phyloP scores from a whole-genome alignment of 805 yeast species.

The Candida pini region DNA sequence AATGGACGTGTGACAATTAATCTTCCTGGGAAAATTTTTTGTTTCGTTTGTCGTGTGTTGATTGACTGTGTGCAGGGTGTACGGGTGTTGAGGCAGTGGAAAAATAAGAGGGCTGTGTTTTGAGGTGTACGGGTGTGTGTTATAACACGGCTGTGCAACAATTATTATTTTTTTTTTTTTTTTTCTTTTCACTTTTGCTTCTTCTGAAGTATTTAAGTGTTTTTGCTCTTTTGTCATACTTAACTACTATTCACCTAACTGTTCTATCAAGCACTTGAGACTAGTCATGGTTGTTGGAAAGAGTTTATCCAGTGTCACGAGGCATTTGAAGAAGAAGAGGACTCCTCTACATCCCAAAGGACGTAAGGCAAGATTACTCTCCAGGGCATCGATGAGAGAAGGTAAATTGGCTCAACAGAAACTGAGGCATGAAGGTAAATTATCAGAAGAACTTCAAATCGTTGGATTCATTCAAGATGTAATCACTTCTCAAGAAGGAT shows the following conservation, averaged over 20 bases:
- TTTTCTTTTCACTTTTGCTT: no score
- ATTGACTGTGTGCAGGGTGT: no score
- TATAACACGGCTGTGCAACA: conserved; percentile 6
- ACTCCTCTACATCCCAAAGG: conserved; percentile 79
- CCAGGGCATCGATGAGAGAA: conserved; percentile 84
- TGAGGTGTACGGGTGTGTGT: no score
- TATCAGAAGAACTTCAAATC: conserved; percentile 54
- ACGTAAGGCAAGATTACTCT: conserved; percentile 77
- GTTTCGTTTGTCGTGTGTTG: no score
- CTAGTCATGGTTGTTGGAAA: conserved; percentile 45
- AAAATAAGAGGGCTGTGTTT: no score
- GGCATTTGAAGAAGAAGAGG: conserved; percentile 48
- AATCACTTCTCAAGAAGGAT: conserved; percentile 33
- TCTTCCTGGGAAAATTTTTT: no score
- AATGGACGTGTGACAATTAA: no score
- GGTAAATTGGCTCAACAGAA: conserved; percentile 59
- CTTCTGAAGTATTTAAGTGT: no score
- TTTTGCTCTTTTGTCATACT: no score
- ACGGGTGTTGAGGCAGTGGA: no score
- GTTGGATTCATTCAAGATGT: conserved; percentile 55
- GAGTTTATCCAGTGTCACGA: conserved; percentile 58
- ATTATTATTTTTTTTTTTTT: no score
- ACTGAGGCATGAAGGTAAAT: conserved; percentile 49
- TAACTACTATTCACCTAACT: background rate
- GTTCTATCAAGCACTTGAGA: background rate